Conservation (phyloP, 2,329 filamentous ascomycete genomes). For the Fusarium liriodendri region DNA sequence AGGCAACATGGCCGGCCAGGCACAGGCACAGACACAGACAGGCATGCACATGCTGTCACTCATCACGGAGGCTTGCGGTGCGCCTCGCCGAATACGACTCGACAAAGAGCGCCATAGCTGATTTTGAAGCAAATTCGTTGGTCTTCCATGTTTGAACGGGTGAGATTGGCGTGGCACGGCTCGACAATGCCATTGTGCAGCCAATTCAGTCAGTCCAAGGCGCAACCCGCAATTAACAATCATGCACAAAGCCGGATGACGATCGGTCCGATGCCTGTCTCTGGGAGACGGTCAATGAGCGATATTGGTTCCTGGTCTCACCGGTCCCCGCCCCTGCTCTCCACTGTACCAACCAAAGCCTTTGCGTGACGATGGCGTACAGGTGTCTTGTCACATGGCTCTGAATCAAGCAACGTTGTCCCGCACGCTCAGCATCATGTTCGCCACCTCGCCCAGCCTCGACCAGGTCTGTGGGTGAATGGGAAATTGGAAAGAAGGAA, state of each 20-base stretch:
- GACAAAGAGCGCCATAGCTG: constrained; percentile 6
- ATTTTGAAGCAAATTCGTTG: constrained; percentile 11
- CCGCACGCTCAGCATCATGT: constrained; percentile 9
- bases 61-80: constrained; percentile 12
- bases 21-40: constrained; percentile 2
- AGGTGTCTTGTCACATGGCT: constrained; percentile 40
- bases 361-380: constrained; percentile 44
- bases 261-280: constrained; percentile 37
- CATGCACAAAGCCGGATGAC: constrained; percentile 23
- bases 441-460: constrained; percentile 33
- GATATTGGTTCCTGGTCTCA: constrained; percentile 38
- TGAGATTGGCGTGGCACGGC: constrained; percentile 4
- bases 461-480: constrained; percentile 23
- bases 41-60: constrained; percentile 12
- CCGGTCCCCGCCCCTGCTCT: constrained; percentile 42
- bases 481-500: background rate
- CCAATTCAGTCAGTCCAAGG: constrained; percentile 7
- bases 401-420: constrained; percentile 22
- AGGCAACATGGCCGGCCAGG: constrained; percentile 16
- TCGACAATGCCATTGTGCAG: constrained; percentile 20
- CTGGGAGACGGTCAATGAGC: constrained; percentile 20
- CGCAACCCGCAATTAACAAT: constrained; percentile 13
- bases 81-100: constrained; percentile 2
- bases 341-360: constrained; percentile 41
- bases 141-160: background rate